A percentile compares a stretch with the other conserved stretches of the same genome.
phyloP scores from a whole-genome alignment of 805 yeast species.

The Zygoascus biomembranicola region DNA sequence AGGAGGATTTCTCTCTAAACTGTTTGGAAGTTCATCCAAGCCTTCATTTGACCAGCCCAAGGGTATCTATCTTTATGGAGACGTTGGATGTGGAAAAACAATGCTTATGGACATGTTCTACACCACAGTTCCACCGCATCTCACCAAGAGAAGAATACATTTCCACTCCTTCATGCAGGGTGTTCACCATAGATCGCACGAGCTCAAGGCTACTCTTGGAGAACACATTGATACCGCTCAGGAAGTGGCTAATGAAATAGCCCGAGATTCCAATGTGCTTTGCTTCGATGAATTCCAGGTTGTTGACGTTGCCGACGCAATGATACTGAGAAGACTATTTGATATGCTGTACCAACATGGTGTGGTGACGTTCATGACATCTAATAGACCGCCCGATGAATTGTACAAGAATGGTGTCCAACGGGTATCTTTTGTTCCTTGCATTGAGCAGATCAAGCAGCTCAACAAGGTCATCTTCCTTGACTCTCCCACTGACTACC shows the following conservation, averaged over 20 bases:
- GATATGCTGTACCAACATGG: slow-evolving; percentile 79
- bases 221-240: slow-evolving; percentile 78
- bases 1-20: slow-evolving; percentile 19
- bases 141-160: slow-evolving; percentile 76
- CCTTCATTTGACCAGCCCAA: slow-evolving; percentile 39
- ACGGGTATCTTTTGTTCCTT: slow-evolving; percentile 84
- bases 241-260: slow-evolving; percentile 71
- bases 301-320: slow-evolving; percentile 97
- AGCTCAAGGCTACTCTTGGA: slow-evolving; percentile 57
- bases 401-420: slow-evolving; percentile 91
- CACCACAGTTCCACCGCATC: slow-evolving; percentile 66
- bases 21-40: slow-evolving; percentile 5
- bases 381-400: slow-evolving; percentile 92
- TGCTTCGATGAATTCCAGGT: slow-evolving; percentile 98
- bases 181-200: slow-evolving; percentile 80
- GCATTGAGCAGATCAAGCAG: slow-evolving; percentile 69
- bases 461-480: slow-evolving; percentile 70
- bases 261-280: slow-evolving; percentile 63
- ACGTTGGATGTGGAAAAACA: slow-evolving; percentile 97
- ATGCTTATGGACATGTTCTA: slow-evolving; percentile 97
- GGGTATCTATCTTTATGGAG: slow-evolving; percentile 92
- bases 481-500: slow-evolving; percentile 89
- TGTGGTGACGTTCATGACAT: slow-evolving; percentile 82
- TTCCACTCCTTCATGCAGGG: slow-evolving; percentile 97
- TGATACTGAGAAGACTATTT: slow-evolving; percentile 75